These are phyloP conservation scores for Aspergillus piperis DNA, from an alignment of 2,329 filamentous ascomycete species.

Conservation along the genomic window DNA sequence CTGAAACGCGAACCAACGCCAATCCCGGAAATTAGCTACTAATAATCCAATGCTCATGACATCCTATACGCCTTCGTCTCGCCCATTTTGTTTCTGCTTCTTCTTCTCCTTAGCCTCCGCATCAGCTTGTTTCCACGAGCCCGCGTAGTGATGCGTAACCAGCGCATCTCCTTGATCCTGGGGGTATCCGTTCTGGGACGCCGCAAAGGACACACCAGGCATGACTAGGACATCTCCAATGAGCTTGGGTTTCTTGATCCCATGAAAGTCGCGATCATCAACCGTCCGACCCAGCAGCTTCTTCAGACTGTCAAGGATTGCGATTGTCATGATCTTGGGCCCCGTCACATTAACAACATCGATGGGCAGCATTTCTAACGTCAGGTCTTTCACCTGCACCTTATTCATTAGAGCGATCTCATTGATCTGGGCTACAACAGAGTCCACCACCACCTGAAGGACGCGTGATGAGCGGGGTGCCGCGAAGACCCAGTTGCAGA, in stretches of 20 bases:
- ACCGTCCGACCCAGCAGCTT: constrained; percentile 19
- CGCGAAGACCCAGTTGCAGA: constrained; percentile 29
- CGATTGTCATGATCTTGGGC: constrained; percentile 31
- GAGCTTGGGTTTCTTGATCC: constrained; percentile 23
- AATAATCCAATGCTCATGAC: no score
- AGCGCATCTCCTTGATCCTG: constrained; percentile 13
- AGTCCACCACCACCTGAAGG: constrained; percentile 22
- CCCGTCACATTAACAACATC: constrained; percentile 32
- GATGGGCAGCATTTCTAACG: constrained; percentile 26
- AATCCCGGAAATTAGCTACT: no score
- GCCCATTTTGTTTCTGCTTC: constrained; percentile 8
- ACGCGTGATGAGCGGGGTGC: constrained; percentile 22
- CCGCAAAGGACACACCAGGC: constrained; percentile 29
- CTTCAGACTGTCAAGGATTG: constrained; percentile 22
- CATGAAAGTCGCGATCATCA: constrained; percentile 26
- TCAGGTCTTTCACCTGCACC: constrained; percentile 19
- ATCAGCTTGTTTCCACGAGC: constrained; percentile 23
- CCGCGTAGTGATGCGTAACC: constrained; percentile 23
- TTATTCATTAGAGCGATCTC: constrained; percentile 20
- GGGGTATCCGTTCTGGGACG: constrained; percentile 24
- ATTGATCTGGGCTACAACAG: constrained; percentile 19
- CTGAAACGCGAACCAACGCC: no score
- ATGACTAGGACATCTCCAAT: constrained; percentile 31
- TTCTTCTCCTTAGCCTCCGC: constrained; percentile 21
- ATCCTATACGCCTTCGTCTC: no score